Evolutionary conservation across 202 grass and related monocot species (phyloP), one percentile per base, ranked within the genome.

Genomic region (Carex sylvatica): DNA sequence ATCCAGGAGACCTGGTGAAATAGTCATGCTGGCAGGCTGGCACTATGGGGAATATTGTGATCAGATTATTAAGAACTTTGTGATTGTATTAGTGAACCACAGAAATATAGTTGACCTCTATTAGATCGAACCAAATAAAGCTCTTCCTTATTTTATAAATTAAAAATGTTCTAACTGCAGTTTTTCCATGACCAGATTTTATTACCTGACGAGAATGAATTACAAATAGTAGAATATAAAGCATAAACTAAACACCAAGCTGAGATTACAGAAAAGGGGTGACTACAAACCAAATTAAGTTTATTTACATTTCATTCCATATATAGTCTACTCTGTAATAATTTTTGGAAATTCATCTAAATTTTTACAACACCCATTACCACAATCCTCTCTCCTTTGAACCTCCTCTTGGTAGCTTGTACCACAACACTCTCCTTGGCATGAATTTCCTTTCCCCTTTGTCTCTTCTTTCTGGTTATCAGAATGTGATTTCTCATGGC

Each of bases 281-380:
- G n/a, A 70, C 7, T 2, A 52, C 7, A 24, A 24, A 24, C 9
- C 14, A 73, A 73, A 4, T 2, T 14, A 33, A 72, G 19, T 24
- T 74, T 2, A 68, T 68, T 36, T 68, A 68, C 38, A 14, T 11
- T 36, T 65, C 6, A 1, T 44, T 20, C 18, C 9, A 51, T 49
- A 49, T 2, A 47, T 14, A 16, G 14, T 53, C 79, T 85, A 88
- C 63, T 89, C 80, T 58, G 46, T 72, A 83, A 89, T 73, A 38
- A 89, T 86, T 20, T 83, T 70, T 18, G 70, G 83, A 63, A 85
- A 31, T 62, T 70, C 53, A 20, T 74, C 52, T 31, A 46, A 13
- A 46, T 61, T 65, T 58, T n/a, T 46, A 58, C 84, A 83, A 42
- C 87, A 83, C 44, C 44, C 58, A 30, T 61, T 82, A 49, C 61